phyloP scores from a whole-genome alignment of 176 grass and related monocot species.

The Aegilops speltoides region DNA sequence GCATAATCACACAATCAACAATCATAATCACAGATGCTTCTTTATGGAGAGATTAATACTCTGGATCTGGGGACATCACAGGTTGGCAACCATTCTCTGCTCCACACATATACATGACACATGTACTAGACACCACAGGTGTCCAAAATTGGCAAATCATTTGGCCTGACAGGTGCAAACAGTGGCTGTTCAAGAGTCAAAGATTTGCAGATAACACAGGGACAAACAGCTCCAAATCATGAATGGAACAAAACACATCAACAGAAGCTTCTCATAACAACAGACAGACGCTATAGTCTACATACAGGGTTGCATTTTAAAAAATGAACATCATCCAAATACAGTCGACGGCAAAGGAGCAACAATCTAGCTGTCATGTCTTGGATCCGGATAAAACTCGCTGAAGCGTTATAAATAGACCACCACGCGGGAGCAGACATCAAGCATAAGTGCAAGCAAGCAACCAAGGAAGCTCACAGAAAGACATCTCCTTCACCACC shows the following conservation, averaged over 20 bases:
- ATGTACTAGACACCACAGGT: constrained; percentile 4
- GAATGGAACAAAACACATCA: too few species aligned
- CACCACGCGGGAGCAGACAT: not conserved
- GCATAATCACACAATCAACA: too few species aligned
- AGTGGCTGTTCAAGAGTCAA: constrained; percentile 26
- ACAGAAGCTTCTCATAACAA: too few species aligned
- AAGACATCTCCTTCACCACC: not conserved
- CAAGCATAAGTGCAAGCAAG: not conserved
- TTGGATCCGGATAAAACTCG: constrained; percentile 24
- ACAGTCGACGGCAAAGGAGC: constrained; percentile 3
- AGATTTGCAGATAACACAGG: constrained; percentile 26
- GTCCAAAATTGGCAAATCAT: constrained; percentile 10
- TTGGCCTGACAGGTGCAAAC: not conserved
- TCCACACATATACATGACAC: not conserved
- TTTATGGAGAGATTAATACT: not conserved
- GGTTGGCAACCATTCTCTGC: constrained; percentile 28
- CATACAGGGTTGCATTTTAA: too few species aligned
- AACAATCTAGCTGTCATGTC: constrained; percentile 44
- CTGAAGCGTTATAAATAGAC: constrained; percentile 34
- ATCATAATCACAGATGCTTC: not conserved
- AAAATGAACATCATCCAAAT: too few species aligned
- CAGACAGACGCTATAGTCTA: too few species aligned
- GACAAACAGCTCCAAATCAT: constrained; percentile 40
- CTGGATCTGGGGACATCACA: constrained; percentile 27
- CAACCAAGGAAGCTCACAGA: too few species aligned